Evolutionary conservation across 140 eudicot species (phyloP).

Genomic region (Ambrosia hybrid): DNA sequence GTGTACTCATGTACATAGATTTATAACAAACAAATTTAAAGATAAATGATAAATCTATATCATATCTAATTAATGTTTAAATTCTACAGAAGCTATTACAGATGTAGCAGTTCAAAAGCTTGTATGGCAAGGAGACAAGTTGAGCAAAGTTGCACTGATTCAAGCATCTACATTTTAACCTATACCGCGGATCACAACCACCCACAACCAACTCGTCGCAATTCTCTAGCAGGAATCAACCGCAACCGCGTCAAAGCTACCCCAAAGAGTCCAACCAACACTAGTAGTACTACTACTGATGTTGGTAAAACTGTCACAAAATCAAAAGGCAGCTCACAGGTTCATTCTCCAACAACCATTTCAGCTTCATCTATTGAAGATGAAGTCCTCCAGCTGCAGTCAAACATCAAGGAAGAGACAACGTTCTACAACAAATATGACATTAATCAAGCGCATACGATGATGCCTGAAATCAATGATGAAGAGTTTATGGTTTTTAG

Average conservation of each 20-base stretch:
- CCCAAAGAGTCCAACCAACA: slow-evolving; percentile 36
- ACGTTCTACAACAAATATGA: slow-evolving; percentile 30
- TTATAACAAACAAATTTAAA: too few relatives aligned
- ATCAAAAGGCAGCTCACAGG: slow-evolving; percentile 34
- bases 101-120: slow-evolving; percentile 89
- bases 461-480: slow-evolving; percentile 24
- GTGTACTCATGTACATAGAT: too few relatives aligned
- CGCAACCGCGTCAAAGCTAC: slow-evolving; percentile 47
- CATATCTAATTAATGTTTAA: background rate
- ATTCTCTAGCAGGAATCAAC: slow-evolving; percentile 80
- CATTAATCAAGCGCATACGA: slow-evolving; percentile 4
- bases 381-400: slow-evolving; percentile 28
- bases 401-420: slow-evolving; percentile 40
- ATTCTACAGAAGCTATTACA: slow-evolving; percentile 73
- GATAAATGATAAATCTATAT: too few relatives aligned
- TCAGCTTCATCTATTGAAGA: slow-evolving; percentile 34
- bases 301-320: slow-evolving; percentile 21
- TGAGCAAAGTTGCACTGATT: slow-evolving; percentile 69
- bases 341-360: slow-evolving; percentile 38
- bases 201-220: slow-evolving; percentile 77
- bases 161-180: slow-evolving; percentile 72
- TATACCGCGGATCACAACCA: slow-evolving; percentile 90
- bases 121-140: slow-evolving; percentile 95
- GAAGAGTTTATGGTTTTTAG: slow-evolving; percentile 38
- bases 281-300: background rate